Evolutionary conservation across 257 asterid genomes (phyloP), one percentile per base, ranked within the genome.

Genomic region (Ocimum tenuiflorum): DNA sequence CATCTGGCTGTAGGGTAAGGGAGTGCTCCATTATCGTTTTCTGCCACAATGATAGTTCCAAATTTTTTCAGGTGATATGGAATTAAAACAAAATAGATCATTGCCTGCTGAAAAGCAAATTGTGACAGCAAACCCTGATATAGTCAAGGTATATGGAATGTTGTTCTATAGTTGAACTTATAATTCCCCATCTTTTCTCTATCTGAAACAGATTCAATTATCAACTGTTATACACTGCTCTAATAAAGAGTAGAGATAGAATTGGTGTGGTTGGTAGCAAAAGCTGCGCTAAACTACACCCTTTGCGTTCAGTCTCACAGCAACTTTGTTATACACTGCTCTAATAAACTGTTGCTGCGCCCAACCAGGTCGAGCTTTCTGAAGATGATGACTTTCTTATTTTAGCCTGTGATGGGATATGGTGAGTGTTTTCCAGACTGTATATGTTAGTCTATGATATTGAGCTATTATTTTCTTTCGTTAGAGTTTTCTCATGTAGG

Each of bases 391-490:
- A 86, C 48, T 94, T 94, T 79, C 88, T 94, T 59, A 83, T 94
- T 75, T 63, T 90, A 70, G 99, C 99, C 59, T 90, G 99, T 79
- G 99, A 94, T 75, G 99, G 99, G 73, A 94, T 94, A 79, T 94
- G 99, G 97, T 94, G 78, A 76, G 84, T 67, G 65, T 46, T 51
- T 60, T 22, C 47, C 31, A 10, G 29, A 66, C 29, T 29, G 23
- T 58, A 41, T 73, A 58, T 46, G 36, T 48, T 49, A 65, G 45
- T 23, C 18, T 22, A 10, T 54, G 20, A 13, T 57, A 48, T 54
- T 38, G 63, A 62, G 55, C 11, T 58, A 23, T 60, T 33, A 33
- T 19, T 62, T 3, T 29, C 11, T 13, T 58, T 58, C 38, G 0
- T 35, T 18, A 29, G 53, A 17, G 53, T 17, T 64, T 41, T 63